phyloP scores from a whole-genome alignment of 495 filamentous ascomycete species.

The Aeminium ludgeri region DNA sequence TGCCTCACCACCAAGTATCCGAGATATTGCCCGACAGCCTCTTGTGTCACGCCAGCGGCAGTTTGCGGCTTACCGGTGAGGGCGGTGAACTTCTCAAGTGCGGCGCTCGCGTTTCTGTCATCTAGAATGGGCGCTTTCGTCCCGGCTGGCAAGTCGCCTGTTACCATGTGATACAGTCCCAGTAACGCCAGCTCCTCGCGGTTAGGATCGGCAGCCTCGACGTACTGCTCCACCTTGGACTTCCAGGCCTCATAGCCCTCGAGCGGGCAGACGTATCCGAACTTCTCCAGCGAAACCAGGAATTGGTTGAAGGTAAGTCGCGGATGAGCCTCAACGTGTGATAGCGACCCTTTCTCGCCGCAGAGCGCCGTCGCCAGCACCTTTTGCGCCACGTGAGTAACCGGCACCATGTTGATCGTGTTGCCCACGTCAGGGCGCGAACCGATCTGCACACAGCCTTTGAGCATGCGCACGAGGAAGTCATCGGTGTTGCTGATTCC shows the following conservation, averaged over 20 bases:
- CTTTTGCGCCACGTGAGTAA: constrained; percentile 64
- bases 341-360: constrained; percentile 42
- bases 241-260: constrained; percentile 40
- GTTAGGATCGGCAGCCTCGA: constrained; percentile 21
- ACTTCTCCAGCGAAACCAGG: constrained; percentile 49
- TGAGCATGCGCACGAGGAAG: constrained; percentile 77
- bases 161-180: constrained; percentile 76
- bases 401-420: constrained; percentile 81
- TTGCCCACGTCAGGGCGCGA: constrained; percentile 63
- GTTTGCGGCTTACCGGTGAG: constrained; percentile 49
- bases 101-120: constrained; percentile 49
- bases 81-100: constrained; percentile 43
- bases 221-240: constrained; percentile 24
- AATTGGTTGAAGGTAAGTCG: constrained; percentile 66
- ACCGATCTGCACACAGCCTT: constrained; percentile 70
- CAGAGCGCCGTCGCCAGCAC: constrained; percentile 53
- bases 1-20: constrained; percentile 53
- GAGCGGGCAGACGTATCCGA: constrained; percentile 60
- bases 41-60: constrained; percentile 46
- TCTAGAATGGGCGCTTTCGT: constrained; percentile 70
- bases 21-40: constrained; percentile 56
- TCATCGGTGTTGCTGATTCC: constrained; percentile 68
- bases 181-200: constrained; percentile 54
- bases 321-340: constrained; percentile 64
- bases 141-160: constrained; percentile 56